These are phyloP conservation scores for Annulohypoxylon bovei DNA, from an alignment of 495 filamentous ascomycete species.

Conservation along the genomic window DNA sequence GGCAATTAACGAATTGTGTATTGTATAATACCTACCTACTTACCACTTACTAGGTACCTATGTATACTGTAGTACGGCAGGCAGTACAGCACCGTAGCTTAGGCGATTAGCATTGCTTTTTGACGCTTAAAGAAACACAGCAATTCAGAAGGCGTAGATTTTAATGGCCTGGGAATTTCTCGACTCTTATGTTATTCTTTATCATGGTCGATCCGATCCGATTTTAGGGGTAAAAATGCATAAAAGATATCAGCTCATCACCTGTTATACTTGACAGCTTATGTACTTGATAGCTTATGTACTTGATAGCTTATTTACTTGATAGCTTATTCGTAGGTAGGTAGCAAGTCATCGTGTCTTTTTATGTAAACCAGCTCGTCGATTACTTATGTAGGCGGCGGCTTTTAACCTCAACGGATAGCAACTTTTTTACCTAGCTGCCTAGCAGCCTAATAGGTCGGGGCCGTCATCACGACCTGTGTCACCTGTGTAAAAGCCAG, in stretches of 20 bases:
- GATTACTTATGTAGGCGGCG: no score
- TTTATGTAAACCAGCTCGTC: neutral
- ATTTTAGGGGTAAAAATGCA: no score
- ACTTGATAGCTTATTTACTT: no score
- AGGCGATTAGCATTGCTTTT: constrained; percentile 17
- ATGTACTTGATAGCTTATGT: no score
- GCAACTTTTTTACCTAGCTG: no score
- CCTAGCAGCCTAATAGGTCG: no score
- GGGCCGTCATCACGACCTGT: no score
- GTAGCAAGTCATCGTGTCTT: neutral
- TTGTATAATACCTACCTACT: neutral
- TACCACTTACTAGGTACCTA: no score
- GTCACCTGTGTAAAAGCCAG: neutral
- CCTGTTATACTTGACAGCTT: no score
- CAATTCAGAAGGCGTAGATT: constrained; percentile 5
- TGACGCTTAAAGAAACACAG: constrained; percentile 11
- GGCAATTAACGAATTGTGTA: constrained; percentile 16
- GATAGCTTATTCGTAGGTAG: neutral
- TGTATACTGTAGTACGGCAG: neutral
- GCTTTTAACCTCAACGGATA: neutral
- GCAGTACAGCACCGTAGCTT: constrained; percentile 4
- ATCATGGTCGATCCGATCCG: no score
- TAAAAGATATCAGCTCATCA: no score
- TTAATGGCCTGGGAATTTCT: neutral
- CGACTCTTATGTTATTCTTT: neutral